Evolutionary conservation across 164 flowering plant species (phyloP), one percentile per base, ranked within the genome.

Genomic region (Umbellularia californica): DNA sequence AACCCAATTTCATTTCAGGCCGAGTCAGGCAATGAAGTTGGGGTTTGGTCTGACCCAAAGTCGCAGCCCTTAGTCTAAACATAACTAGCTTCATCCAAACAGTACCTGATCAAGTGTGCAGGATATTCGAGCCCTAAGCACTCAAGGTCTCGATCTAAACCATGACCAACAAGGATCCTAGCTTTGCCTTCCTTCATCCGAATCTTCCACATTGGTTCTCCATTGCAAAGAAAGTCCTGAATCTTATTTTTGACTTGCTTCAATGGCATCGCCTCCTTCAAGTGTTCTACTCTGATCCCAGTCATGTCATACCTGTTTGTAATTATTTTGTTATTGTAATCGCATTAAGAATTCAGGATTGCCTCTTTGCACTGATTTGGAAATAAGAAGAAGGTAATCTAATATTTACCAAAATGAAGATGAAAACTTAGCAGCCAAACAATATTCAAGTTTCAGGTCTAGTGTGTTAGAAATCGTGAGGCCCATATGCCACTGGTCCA

Each of bases 161-260:
- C 92, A 82, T 95, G 97, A 50, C 98, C 98, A 28, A 92, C 95
- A 23, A 92, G 90, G 83, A 94, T 87, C 88, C 94, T 85, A 14
- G 94, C 94, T 79, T 75, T 91, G 73, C 94, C 92, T 7, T 90
- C 85, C 66, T 76, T 83, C 9, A 90, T 82, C 23, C 94, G 85
- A 52, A 90, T 90, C 83, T 84, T 90, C 98, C 98, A 93, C 71
- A 87, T 74, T 0, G 96, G 87, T 73, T 91, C 96, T 2, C 97
- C 97, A 70, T 95, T 94, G 87, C 90, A 91, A 28, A 95, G 78
- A 74, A 89, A 88, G 64, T 92, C 97, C 78, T 90, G 94, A 80
- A 92, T 89, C 80, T 85, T 88, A 67, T 81, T 84, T 64, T 85
- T 90, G 25, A 86, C 94, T 77, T 89, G 88, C 82, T 75, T 90